phyloP scores from a whole-genome alignment of 75 land plant species.

The Cupressus sempervirens region DNA sequence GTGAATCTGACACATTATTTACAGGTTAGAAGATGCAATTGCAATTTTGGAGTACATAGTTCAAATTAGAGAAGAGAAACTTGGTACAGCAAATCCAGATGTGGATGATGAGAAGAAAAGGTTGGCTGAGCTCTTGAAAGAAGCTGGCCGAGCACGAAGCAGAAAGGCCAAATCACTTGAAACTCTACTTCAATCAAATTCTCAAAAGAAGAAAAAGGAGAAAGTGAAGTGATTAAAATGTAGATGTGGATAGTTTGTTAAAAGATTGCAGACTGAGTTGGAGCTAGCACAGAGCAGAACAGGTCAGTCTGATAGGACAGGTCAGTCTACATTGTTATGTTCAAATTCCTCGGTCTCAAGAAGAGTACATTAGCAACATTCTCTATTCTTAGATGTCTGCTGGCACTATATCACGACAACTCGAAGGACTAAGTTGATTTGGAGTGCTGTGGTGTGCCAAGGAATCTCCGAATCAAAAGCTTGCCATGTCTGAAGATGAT shows the following conservation, averaged over 20 bases:
- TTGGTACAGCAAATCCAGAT: conserved; percentile 73
- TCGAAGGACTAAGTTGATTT: background rate
- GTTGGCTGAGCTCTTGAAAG: conserved; percentile 58
- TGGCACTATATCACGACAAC: background rate
- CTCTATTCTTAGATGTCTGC: conserved; percentile 10
- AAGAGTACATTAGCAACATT: conserved; percentile 6
- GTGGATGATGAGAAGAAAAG: conserved; percentile 68
- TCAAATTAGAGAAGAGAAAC: conserved; percentile 65
- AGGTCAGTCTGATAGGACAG: conserved; percentile 9
- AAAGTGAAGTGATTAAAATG: conserved; percentile 23
- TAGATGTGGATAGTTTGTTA: background rate
- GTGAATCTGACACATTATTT: background rate
- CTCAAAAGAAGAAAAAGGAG: conserved; percentile 42
- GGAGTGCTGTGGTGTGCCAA: background rate
- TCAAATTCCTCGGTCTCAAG: conserved; percentile 1
- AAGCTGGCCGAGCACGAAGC: conserved; percentile 58
- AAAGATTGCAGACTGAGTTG: background rate
- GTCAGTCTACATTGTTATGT: conserved; percentile 1
- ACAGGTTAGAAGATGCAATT: conserved; percentile 78
- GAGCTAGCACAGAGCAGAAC: conserved; percentile 5
- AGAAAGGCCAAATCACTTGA: conserved; percentile 63
- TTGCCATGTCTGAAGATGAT: background rate
- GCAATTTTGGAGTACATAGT: conserved; percentile 57
- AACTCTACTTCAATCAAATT: conserved; percentile 43
- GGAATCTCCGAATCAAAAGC: background rate